Evolutionary conservation across 768 basidiomycete species (phyloP).

Genomic region (Serendipita sp.): DNA sequence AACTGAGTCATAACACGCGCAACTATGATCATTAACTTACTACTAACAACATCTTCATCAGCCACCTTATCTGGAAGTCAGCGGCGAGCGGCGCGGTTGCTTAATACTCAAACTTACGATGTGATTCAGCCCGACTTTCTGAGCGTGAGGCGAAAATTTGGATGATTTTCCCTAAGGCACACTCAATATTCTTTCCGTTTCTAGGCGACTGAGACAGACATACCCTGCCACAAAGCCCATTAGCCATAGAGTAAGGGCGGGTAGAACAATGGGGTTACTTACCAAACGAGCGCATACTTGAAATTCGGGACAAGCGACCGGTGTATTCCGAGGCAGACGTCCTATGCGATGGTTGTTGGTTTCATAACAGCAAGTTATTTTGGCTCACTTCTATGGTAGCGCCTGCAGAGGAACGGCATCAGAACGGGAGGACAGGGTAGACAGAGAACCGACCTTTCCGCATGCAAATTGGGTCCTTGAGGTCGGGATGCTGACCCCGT

Average conservation of each 20-base stretch:
- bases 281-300: conserved; percentile 91
- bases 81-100: conserved; percentile 34
- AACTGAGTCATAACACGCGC: not conserved
- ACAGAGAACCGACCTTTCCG: conserved; percentile 17
- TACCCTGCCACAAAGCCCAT: not conserved
- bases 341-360: conserved; percentile 25
- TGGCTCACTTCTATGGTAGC: conserved; percentile 71
- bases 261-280: conserved; percentile 8
- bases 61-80: conserved; percentile 51
- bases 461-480: conserved; percentile 64
- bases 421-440: too few relatives aligned
- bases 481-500: conserved; percentile 83
- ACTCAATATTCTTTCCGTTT: not conserved
- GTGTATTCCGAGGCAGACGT: conserved; percentile 87
- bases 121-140: conserved; percentile 34
- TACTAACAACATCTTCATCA: conserved; percentile 80
- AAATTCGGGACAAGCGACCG: conserved; percentile 80
- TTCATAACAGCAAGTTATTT: not conserved
- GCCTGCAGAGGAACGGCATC: conserved; percentile 27
- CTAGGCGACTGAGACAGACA: not conserved
- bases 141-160: conserved; percentile 85
- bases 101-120: not conserved
- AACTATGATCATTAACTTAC: conserved; percentile 29
- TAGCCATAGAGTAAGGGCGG: not conserved
- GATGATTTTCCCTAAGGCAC: conserved; percentile 70